phyloP scores from a whole-genome alignment of 495 filamentous ascomycete species.

The Penicillium tannophilum region DNA sequence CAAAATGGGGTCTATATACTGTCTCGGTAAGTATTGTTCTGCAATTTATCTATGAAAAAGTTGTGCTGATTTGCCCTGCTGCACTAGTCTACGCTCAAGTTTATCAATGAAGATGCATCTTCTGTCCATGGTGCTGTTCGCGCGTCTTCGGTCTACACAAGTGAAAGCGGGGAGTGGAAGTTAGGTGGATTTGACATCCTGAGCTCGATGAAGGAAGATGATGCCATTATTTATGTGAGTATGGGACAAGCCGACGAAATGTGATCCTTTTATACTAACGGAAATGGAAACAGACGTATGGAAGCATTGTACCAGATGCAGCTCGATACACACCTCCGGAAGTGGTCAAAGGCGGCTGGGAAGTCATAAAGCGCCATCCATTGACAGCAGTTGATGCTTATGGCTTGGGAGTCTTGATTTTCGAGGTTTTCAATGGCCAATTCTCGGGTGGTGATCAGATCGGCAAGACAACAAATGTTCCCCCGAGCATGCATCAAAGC shows the following conservation, averaged over 20 bases:
- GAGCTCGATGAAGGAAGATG: constrained; percentile 93
- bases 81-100: constrained; percentile 80
- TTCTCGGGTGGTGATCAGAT: constrained; percentile 73
- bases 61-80: background rate
- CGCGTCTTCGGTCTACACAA: constrained; percentile 82
- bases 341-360: constrained; percentile 84
- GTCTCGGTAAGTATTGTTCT: constrained; percentile 61
- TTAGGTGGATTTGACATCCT: constrained; percentile 90
- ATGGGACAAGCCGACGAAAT: background rate
- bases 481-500: constrained; percentile 80
- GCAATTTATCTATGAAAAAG: too few relatives aligned
- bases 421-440: constrained; percentile 86
- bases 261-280: constrained; percentile 13
- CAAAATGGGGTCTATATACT: constrained; percentile 91
- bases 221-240: constrained; percentile 85
- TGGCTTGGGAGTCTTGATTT: constrained; percentile 79
- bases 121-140: constrained; percentile 87
- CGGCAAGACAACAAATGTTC: constrained; percentile 82
- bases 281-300: constrained; percentile 66
- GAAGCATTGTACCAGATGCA: constrained; percentile 81
- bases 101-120: constrained; percentile 90
- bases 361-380: constrained; percentile 79
- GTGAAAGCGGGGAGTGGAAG: constrained; percentile 98
- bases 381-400: constrained; percentile 83
- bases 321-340: constrained; percentile 83